Conservation (phyloP, 2,329 filamentous ascomycete genomes). For the Cercospora sp. region DNA sequence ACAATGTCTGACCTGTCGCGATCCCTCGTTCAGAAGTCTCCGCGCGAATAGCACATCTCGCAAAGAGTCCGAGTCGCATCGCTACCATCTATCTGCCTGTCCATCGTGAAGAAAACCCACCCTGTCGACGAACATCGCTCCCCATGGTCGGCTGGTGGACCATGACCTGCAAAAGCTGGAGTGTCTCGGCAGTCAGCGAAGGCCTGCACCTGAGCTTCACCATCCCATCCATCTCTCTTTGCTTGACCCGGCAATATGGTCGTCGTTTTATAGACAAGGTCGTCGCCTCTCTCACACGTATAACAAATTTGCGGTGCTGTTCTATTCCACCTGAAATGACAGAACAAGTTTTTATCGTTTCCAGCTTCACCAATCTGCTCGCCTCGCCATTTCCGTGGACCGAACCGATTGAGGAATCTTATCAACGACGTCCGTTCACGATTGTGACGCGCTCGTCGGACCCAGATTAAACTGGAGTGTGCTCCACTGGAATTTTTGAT, state of each 20-base stretch:
- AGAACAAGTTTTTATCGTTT: neutral
- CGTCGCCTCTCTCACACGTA: neutral
- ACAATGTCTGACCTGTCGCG: neutral
- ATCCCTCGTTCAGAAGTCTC: neutral
- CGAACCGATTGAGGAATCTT: neutral
- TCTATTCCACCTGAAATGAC: neutral
- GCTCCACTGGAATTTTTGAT: neutral
- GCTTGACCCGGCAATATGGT: constrained; percentile 3
- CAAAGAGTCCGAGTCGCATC: neutral
- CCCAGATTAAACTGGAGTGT: neutral
- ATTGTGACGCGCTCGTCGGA: neutral
- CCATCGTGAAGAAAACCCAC: constrained; percentile 4
- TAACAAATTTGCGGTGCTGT: neutral
- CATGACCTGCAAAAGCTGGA: constrained; percentile 14
- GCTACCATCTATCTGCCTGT: neutral
- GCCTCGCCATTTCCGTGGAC: neutral
- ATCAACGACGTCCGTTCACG: neutral
- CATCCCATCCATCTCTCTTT: neutral
- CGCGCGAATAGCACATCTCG: neutral
- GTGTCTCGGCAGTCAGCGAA: constrained; percentile 13
- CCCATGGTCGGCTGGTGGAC: constrained; percentile 6
- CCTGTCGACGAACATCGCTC: constrained; percentile 8
- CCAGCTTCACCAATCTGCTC: neutral
- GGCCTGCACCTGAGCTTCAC: constrained; percentile 12
- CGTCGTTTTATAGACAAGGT: constrained; percentile 3